Evolutionary conservation across 495 filamentous ascomycete species (phyloP).

Genomic region (Penicillium canariense): DNA sequence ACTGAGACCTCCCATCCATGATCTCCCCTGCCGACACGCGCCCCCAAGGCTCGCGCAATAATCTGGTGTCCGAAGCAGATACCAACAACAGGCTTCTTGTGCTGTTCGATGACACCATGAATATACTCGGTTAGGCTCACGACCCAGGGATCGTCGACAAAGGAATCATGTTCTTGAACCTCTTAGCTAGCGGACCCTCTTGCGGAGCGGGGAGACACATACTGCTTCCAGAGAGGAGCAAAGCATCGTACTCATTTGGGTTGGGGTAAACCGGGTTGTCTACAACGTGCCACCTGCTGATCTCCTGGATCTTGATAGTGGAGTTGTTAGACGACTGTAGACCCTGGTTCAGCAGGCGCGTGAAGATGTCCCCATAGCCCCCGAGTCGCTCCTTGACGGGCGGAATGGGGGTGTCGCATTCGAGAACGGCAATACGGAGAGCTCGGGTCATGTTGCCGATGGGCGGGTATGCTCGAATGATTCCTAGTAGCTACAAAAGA

Average conservation of each 20-base stretch:
- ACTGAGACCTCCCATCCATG: slow-evolving; percentile 79
- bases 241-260: slow-evolving; percentile 66
- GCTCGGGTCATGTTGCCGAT: slow-evolving; percentile 14
- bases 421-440: slow-evolving; percentile 74
- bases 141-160: slow-evolving; percentile 71
- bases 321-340: slow-evolving; percentile 36
- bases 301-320: slow-evolving; percentile 26
- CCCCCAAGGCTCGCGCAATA: slow-evolving; percentile 70
- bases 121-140: slow-evolving; percentile 63
- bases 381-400: slow-evolving; percentile 57
- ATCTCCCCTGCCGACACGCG: slow-evolving; percentile 57
- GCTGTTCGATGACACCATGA: slow-evolving; percentile 47
- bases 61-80: slow-evolving; percentile 95
- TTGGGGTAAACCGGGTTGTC: slow-evolving; percentile 54
- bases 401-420: slow-evolving; percentile 68
- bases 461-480: too few species aligned
- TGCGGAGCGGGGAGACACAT: slow-evolving; percentile 23
- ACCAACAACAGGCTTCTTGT: slow-evolving; percentile 66
- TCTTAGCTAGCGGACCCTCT: neutral
- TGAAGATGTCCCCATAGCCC: slow-evolving; percentile 70
- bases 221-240: slow-evolving; percentile 73
- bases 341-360: slow-evolving; percentile 51
- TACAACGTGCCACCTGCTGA: slow-evolving; percentile 67
- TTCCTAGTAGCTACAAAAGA: too few species aligned
- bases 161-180: slow-evolving; percentile 50